Conservation (phyloP, 306 rosid genomes). For the Prunus dulcis region DNA sequence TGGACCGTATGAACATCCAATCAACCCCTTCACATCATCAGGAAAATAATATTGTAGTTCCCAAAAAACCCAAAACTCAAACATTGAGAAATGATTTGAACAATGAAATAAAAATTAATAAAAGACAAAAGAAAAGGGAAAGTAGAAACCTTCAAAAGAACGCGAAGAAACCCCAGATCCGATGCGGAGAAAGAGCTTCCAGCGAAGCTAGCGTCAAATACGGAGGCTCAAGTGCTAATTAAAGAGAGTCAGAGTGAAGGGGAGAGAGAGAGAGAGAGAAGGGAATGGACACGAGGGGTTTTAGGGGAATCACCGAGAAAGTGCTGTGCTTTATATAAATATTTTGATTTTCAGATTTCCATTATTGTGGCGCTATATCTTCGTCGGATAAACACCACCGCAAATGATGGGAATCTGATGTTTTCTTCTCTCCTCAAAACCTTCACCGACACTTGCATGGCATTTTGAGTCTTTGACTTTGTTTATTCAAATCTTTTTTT, state of each 20-base stretch:
- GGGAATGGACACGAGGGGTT: slow-evolving; percentile 32
- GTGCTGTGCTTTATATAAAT: slow-evolving; percentile 16
- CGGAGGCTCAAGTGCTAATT: slow-evolving; percentile 16
- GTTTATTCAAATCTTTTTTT: neutral
- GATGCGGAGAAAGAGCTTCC: slow-evolving; percentile 30
- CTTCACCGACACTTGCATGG: slow-evolving; percentile 30
- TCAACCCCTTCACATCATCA: neutral
- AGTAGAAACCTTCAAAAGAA: slow-evolving; percentile 39
- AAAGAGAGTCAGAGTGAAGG: neutral
- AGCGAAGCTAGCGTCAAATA: slow-evolving; percentile 27
- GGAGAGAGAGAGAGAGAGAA: neutral
- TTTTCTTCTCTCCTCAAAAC: neutral
- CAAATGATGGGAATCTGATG: slow-evolving; percentile 13
- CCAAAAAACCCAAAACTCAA: neutral
- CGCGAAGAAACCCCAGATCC: slow-evolving; percentile 68
- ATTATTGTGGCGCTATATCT: slow-evolving; percentile 16
- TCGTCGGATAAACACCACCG: slow-evolving; percentile 15
- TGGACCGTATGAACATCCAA: neutral
- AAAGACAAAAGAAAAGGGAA: slow-evolving; percentile 10
- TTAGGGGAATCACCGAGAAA: slow-evolving; percentile 31
- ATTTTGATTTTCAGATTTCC: neutral
- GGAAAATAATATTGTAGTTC: neutral
- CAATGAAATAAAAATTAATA: neutral
- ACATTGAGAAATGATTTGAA: neutral
- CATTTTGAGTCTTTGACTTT: slow-evolving; percentile 6